phyloP scores from a whole-genome alignment of 148 eudicot genomes.

The Rhododendron williamsianum region DNA sequence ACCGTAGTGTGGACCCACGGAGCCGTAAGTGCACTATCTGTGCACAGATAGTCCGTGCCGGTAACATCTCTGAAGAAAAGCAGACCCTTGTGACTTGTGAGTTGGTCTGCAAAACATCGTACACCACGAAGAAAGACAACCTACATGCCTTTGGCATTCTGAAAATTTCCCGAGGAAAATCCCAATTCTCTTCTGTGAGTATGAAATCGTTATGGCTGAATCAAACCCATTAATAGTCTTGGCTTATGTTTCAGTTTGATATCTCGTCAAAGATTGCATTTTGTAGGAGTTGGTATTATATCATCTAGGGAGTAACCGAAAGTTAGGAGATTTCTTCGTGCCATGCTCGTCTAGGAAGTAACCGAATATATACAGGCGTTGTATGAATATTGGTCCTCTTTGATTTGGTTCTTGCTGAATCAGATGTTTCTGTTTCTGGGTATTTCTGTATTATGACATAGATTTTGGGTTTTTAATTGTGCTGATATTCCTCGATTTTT shows the following conservation, averaged over 20 bases:
- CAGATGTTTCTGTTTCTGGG: background rate
- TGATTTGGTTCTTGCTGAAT: background rate
- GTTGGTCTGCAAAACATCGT: too few species aligned
- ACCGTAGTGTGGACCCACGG: too few species aligned
- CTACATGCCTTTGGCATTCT: background rate
- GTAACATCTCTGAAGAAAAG: too few species aligned
- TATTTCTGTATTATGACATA: background rate
- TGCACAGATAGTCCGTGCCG: too few species aligned
- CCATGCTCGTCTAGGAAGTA: background rate
- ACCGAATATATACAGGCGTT: background rate
- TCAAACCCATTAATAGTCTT: background rate
- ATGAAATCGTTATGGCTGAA: background rate
- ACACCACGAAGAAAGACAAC: too few species aligned
- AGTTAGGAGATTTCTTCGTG: background rate
- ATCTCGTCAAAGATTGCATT: background rate
- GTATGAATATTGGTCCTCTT: background rate
- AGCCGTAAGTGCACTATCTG: too few species aligned
- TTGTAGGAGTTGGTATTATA: background rate
- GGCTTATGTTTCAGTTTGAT: background rate
- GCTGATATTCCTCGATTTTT: background rate
- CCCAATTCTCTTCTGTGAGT: background rate
- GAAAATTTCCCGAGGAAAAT: background rate
- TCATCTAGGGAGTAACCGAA: background rate
- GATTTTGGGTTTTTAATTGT: background rate
- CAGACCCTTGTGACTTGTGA: too few species aligned